These are phyloP conservation scores for Cladophialophora immunda DNA, from an alignment of 2,329 filamentous ascomycete species.

Conservation along the genomic window DNA sequence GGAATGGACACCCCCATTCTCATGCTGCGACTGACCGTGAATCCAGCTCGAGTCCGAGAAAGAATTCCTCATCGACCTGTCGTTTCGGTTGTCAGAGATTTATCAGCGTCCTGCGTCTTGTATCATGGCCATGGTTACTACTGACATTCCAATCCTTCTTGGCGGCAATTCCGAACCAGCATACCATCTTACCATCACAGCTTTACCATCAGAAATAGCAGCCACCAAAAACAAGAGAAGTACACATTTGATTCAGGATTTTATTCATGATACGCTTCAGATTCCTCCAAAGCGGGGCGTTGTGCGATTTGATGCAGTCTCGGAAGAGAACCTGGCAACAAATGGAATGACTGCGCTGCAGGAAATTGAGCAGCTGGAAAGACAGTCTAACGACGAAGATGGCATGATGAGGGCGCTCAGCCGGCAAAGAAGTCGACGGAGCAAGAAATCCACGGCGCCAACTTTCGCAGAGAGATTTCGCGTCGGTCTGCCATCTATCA, in stretches of 20 bases:
- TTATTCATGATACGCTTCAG: conserved; percentile 74
- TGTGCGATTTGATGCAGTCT: conserved; percentile 73
- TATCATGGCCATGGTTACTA: conserved; percentile 78
- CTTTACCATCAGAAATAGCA: conserved; percentile 73
- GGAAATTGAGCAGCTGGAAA: conserved; percentile 69
- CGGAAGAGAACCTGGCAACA: conserved; percentile 75
- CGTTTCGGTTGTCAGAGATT: conserved; percentile 74
- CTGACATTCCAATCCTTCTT: conserved; percentile 77
- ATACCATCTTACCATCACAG: conserved; percentile 78
- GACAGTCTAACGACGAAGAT: conserved; percentile 53
- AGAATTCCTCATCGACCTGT: conserved; percentile 77
- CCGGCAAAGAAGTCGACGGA: conserved; percentile 44
- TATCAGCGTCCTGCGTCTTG: conserved; percentile 78
- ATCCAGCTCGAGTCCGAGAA: conserved; percentile 73
- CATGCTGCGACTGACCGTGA: conserved; percentile 35
- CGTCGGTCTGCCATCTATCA: conserved; percentile 31
- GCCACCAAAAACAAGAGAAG: conserved; percentile 83
- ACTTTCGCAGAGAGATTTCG: conserved; percentile 30
- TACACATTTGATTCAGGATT: conserved; percentile 77
- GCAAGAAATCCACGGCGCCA: conserved; percentile 40
- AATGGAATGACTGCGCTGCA: conserved; percentile 75
- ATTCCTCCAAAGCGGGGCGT: conserved; percentile 74
- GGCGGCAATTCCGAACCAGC: conserved; percentile 79
- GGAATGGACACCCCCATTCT: conserved; percentile 40
- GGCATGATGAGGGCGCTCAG: conserved; percentile 51